These are phyloP conservation scores for Fusarium sp. DNA, from an alignment of 2,329 filamentous ascomycete genomes.

Conservation along the genomic window DNA sequence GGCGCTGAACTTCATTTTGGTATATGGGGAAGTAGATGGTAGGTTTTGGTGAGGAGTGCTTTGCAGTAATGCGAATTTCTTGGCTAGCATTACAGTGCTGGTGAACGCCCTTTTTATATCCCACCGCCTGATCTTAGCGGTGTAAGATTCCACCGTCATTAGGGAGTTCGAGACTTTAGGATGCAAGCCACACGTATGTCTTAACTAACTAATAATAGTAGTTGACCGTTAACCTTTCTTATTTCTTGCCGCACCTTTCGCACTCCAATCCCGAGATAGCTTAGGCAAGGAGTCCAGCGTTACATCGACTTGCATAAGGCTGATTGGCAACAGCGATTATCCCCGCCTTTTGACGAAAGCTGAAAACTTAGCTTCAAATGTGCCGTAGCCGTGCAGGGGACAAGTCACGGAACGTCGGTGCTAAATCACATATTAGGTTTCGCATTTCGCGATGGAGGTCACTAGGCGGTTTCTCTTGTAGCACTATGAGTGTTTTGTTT, in stretches of 20 bases:
- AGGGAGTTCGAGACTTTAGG: not conserved
- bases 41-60: too few species aligned
- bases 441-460: not conserved
- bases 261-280: conserved; percentile 2
- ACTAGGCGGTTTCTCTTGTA: not conserved
- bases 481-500: too few species aligned
- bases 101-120: not conserved
- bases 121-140: not conserved
- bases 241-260: not conserved
- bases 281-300: not conserved
- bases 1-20: conserved; percentile 27
- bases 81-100: too few species aligned
- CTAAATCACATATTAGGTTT: not conserved
- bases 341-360: conserved; percentile 13
- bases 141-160: conserved; percentile 16
- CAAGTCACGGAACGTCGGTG: conserved; percentile 14
- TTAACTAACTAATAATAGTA: not conserved
- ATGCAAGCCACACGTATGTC: not conserved
- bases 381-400: not conserved
- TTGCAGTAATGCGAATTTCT: too few species aligned
- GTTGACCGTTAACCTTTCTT: not conserved
- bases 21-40: too few species aligned
- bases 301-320: conserved; percentile 19
- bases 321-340: conserved; percentile 2
- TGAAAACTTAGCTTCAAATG: conserved; percentile 17